Conservation (phyloP, 805 yeast genomes). For the Zygosaccharomyces bailii region DNA sequence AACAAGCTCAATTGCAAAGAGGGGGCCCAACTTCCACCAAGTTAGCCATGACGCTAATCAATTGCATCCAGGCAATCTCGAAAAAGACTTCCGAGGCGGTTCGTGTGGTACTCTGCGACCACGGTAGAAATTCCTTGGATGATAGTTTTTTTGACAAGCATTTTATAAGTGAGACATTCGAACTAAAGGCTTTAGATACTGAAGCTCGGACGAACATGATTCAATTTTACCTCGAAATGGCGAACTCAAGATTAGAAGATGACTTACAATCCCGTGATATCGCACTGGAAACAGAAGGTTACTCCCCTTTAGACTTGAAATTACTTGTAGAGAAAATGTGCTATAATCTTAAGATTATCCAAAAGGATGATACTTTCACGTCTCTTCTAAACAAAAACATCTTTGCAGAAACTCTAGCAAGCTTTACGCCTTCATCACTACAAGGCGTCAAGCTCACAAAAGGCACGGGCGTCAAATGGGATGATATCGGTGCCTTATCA, state of each 20-base stretch:
- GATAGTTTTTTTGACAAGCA: conserved; percentile 61
- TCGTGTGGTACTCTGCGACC: conserved; percentile 59
- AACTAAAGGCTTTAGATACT: conserved; percentile 67
- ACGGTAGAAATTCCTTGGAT: conserved; percentile 64
- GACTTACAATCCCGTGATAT: conserved; percentile 49
- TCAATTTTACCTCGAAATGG: conserved; percentile 39
- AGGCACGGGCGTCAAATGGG: conserved; percentile 59
- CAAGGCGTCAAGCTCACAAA: conserved; percentile 85
- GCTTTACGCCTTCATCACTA: conserved; percentile 74
- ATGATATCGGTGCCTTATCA: conserved; percentile 81
- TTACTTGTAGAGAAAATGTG: conserved; percentile 66
- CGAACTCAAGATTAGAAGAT: conserved; percentile 35
- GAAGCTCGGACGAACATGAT: conserved; percentile 51
- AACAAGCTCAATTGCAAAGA: conserved; percentile 12
- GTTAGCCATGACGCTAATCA: conserved; percentile 57
- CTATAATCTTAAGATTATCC: conserved; percentile 32
- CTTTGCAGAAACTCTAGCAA: conserved; percentile 57
- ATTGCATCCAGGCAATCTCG: conserved; percentile 41
- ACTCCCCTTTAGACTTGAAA: conserved; percentile 76
- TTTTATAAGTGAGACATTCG: conserved; percentile 58
- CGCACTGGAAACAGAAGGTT: conserved; percentile 80
- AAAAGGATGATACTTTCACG: background rate
- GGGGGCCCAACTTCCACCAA: conserved; percentile 64
- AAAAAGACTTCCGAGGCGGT: conserved; percentile 40
- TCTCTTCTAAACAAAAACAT: conserved; percentile 34